Percentiles rank a stretch among this genome's conserved stretches.
phyloP scores from a whole-genome alignment of 106 monocot species.

The Dendrobium catenatum region DNA sequence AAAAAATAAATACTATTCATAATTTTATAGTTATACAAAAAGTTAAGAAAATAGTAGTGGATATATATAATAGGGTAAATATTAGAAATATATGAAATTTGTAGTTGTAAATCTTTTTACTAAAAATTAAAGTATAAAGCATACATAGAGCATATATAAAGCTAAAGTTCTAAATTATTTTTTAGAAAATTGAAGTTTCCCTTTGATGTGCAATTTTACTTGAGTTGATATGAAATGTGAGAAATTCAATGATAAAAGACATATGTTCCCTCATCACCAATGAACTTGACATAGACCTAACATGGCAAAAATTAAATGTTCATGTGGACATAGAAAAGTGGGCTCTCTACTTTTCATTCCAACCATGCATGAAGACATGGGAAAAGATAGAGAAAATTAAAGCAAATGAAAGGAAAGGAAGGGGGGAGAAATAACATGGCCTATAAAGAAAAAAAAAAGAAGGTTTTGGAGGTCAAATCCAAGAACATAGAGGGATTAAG shows the following conservation, averaged over 20 bases:
- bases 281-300: conserved; percentile 12
- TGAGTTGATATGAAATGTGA: background rate
- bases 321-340: conserved; percentile 8
- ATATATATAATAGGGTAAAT: background rate
- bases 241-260: background rate
- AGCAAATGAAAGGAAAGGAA: background rate
- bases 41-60: background rate
- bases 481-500: background rate
- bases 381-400: conserved; percentile 5
- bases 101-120: background rate
- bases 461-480: background rate
- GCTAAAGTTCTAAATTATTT: background rate
- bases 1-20: background rate
- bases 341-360: conserved; percentile 5
- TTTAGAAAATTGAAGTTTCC: background rate
- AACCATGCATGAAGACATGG: conserved; percentile 1
- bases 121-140: background rate
- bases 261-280: background rate
- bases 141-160: background rate
- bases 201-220: background rate
- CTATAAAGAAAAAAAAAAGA: background rate
- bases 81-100: background rate
- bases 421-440: background rate
- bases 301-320: conserved; percentile 4
- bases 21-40: background rate